A percentile compares a stretch with the other conserved stretches of the same genome.
Evolutionary conservation across 2,329 filamentous ascomycete species (phyloP).

Genomic region (Ophiocordyceps sinensis): DNA sequence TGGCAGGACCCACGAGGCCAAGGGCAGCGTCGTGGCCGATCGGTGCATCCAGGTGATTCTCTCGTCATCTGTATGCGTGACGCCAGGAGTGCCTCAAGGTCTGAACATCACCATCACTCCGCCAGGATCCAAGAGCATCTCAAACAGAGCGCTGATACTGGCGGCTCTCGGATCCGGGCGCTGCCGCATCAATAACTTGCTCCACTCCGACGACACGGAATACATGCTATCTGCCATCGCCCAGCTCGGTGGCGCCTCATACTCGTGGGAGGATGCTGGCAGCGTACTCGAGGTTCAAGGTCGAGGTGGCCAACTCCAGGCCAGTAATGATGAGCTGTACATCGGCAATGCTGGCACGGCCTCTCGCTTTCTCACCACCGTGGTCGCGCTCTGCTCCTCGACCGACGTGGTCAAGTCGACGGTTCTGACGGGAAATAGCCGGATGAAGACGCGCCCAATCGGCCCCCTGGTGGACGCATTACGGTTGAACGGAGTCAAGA

Average conservation of each 20-base stretch:
- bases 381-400: constrained; percentile 68
- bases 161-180: constrained; percentile 78
- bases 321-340: constrained; percentile 66
- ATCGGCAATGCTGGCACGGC: constrained; percentile 94
- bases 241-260: constrained; percentile 72
- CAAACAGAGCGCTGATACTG: constrained; percentile 86
- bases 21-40: constrained; percentile 82
- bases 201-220: constrained; percentile 94
- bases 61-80: constrained; percentile 62
- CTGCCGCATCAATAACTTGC: constrained; percentile 78
- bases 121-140: constrained; percentile 94
- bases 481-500: constrained; percentile 68
- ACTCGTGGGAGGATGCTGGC: constrained; percentile 90
- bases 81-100: constrained; percentile 51
- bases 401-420: constrained; percentile 47
- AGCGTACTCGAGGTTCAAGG: constrained; percentile 79
- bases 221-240: constrained; percentile 92
- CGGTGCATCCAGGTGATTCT: constrained; percentile 69
- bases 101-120: constrained; percentile 66
- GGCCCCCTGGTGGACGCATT: constrained; percentile 86
- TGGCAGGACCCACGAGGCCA: constrained; percentile 73
- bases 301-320: constrained; percentile 72
- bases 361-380: constrained; percentile 85
- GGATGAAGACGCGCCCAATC: constrained; percentile 94
- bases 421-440: constrained; percentile 78